Percentiles rank a stretch among this genome's conserved stretches.
These are phyloP conservation scores for Phaeosphaeria sp. DNA, from an alignment of 2,329 filamentous ascomycete genomes.

Conservation along the genomic window DNA sequence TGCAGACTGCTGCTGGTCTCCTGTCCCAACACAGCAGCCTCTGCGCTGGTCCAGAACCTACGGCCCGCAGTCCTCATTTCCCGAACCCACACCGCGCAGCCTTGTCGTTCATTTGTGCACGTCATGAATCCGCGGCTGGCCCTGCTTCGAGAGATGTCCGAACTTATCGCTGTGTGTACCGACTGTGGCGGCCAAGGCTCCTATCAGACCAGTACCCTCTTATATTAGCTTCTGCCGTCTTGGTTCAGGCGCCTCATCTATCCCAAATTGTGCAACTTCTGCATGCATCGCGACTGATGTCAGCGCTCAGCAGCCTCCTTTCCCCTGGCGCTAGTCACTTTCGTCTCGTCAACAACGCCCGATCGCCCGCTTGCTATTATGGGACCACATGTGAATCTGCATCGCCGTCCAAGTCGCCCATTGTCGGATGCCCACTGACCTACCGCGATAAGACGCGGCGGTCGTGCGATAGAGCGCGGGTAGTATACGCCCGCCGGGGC, in stretches of 20 bases:
- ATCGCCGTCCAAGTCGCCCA: neutral
- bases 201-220: conserved; percentile 18
- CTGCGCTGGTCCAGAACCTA: conserved; percentile 20
- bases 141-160: conserved; percentile 22
- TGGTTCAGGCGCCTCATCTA: conserved; percentile 16
- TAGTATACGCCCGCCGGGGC: conserved; percentile 3
- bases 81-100: conserved; percentile 32
- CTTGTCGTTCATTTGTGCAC: conserved; percentile 37
- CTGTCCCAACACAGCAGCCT: conserved; percentile 19
- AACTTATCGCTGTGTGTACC: conserved; percentile 10
- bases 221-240: conserved; percentile 20
- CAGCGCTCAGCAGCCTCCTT: conserved; percentile 15
- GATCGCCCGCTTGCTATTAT: neutral
- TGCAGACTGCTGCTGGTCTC: conserved; percentile 15
- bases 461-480: conserved; percentile 1
- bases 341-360: neutral
- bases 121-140: conserved; percentile 19
- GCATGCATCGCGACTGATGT: conserved; percentile 10
- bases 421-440: neutral
- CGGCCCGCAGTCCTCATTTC: conserved; percentile 39
- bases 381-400: neutral
- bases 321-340: conserved; percentile 2
- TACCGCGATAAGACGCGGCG: conserved; percentile 2
- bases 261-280: conserved; percentile 23
- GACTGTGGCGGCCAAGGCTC: conserved; percentile 13